These are phyloP conservation scores for Saussurea involucrata DNA, from an alignment of 129 eudicot genomes.

Conservation along the genomic window DNA sequence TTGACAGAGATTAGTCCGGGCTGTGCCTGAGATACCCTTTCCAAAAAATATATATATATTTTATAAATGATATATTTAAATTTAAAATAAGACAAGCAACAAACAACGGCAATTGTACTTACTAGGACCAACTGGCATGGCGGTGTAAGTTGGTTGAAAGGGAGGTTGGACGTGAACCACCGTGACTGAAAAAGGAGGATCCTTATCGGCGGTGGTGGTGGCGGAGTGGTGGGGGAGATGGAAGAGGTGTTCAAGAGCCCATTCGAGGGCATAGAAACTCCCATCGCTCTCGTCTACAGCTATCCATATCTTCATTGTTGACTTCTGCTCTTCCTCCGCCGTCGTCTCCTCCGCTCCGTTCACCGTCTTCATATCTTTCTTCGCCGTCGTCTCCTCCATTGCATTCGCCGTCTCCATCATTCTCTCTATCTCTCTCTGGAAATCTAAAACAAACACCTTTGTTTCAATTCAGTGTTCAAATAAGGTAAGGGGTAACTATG, in stretches of 20 bases:
- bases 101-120: background rate
- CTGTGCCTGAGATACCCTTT: too few species aligned
- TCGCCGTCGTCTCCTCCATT: background rate
- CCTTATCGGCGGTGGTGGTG: background rate
- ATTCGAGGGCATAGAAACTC: slow-evolving; percentile 35
- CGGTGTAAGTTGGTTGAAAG: slow-evolving; percentile 32
- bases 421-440: background rate
- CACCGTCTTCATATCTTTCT: slow-evolving; percentile 9
- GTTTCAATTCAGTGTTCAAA: background rate
- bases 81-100: too few species aligned
- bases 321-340: slow-evolving; percentile 6
- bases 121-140: slow-evolving; percentile 33
- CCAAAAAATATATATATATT: too few species aligned
- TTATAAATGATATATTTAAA: too few species aligned
- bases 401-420: slow-evolving; percentile 29
- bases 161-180: slow-evolving; percentile 40
- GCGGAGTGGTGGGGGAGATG: background rate
- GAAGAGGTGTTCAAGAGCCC: slow-evolving; percentile 31
- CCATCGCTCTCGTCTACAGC: slow-evolving; percentile 35
- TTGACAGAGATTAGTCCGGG: too few species aligned
- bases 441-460: background rate
- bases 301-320: slow-evolving; percentile 29
- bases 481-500: slow-evolving; percentile 3
- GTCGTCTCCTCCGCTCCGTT: background rate
- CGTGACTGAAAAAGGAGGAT: slow-evolving; percentile 22